Conservation (phyloP, 495 filamentous ascomycete genomes). For the Aspergillus diversus region DNA sequence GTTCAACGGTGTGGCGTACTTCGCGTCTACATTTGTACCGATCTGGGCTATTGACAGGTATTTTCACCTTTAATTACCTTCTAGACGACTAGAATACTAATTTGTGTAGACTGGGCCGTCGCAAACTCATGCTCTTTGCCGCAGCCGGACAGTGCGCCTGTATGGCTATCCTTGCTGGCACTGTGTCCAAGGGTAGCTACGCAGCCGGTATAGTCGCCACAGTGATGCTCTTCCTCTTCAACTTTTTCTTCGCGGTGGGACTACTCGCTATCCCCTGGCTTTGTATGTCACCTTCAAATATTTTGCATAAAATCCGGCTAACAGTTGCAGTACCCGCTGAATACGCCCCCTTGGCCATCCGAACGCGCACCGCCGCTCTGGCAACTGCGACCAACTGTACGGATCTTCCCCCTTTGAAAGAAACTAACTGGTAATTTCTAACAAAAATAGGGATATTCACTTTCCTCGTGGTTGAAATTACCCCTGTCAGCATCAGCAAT, state of each 20-base stretch:
- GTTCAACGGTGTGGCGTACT: constrained; percentile 52
- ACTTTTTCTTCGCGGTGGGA: constrained; percentile 42
- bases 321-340: constrained; percentile 36
- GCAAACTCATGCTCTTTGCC: constrained; percentile 53
- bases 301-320: neutral
- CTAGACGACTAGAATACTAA: constrained; percentile 12
- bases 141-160: constrained; percentile 56
- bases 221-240: constrained; percentile 43
- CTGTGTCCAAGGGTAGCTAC: constrained; percentile 33
- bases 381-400: constrained; percentile 42
- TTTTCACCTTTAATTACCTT: neutral
- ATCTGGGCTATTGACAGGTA: constrained; percentile 55
- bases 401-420: neutral
- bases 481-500: constrained; percentile 40
- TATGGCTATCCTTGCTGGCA: constrained; percentile 41
- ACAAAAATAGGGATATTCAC: constrained; percentile 39
- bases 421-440: neutral
- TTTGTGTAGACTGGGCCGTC: constrained; percentile 40
- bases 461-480: constrained; percentile 48
- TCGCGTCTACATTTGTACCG: constrained; percentile 51
- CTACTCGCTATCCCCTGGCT: constrained; percentile 41
- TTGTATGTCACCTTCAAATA: constrained; percentile 26
- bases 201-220: constrained; percentile 37
- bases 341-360: constrained; percentile 39
- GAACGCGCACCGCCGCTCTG: constrained; percentile 38